Base-by-base conservation (phyloP, 2,329 filamentous ascomycete species). In the Trichoderma atrobrunneum region DNA sequence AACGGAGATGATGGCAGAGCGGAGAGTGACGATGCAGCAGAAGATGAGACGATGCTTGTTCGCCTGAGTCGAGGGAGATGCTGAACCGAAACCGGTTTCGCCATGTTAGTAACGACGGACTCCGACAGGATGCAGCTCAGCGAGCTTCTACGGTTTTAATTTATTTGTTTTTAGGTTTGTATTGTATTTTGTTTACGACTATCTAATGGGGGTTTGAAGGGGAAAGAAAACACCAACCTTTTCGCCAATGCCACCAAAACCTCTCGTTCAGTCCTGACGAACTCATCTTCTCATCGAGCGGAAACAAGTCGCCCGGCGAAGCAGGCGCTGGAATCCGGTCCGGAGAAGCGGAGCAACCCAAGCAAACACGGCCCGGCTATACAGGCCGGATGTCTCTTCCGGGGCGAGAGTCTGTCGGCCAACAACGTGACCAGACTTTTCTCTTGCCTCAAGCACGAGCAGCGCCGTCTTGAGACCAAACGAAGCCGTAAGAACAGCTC, bases 341-440 rank as follows among this genome's bases (percentile, higher is more conserved):
- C 74, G 67, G 74, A 84, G 76, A 24, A 84, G 76, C 7, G 78
- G 77, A 43, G 80, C 81, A 48, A 84, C 74, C 83, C 82, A 84
- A 73, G 79, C 79, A 70, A 83, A 81, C 43, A 83, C 76, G 24
- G 78, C 79, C 18, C 79, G 79, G 70, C 77, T 80, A 51, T 83
- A 82, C 8, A 84, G 74, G 16, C 83, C 82, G 72, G 81, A 81
- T 32, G 80, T 80, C 48, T 75, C 76, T 70, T 83, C 82, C 5
- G 83, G 82, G 8, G 80, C 80, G n/a, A 75, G 73, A 70, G 80
- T 76, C 16, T 32, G 60, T 60, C 73, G 74, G 43, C 74, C 71
- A n/a, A 81, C 71, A 14, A 83, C 75, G 43, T 79, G 78, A 2
- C 72, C 57, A 10, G 78, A 76, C 76, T 85, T 85, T 69, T 79